Conservation (phyloP, 2,329 filamentous ascomycete species). For the Neospermospora avenae region DNA sequence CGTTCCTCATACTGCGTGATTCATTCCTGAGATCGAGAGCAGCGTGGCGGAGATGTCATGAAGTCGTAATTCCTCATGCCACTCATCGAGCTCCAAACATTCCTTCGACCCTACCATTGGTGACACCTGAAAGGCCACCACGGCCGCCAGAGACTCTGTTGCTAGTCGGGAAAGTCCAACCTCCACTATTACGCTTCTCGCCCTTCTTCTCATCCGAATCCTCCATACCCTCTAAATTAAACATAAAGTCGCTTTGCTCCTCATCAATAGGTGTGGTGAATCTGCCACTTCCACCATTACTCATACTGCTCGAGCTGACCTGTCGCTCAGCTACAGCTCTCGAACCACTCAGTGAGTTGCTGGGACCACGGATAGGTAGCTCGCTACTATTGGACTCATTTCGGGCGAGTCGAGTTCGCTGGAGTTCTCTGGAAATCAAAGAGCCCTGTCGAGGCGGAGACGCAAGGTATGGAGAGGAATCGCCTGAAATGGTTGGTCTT, state of each 20-base stretch:
- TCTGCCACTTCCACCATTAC: conserved; percentile 44
- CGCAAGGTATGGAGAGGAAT: conserved; percentile 33
- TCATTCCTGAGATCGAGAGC: background rate
- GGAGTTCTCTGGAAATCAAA: conserved; percentile 56
- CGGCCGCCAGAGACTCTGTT: conserved; percentile 18
- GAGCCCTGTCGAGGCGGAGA: conserved; percentile 40
- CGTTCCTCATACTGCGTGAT: background rate
- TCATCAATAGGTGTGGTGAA: conserved; percentile 65
- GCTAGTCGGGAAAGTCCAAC: conserved; percentile 29
- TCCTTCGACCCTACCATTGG: conserved; percentile 20
- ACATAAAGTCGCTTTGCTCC: conserved; percentile 61
- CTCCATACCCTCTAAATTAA: conserved; percentile 66
- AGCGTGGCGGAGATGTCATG: background rate
- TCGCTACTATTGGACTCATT: conserved; percentile 44
- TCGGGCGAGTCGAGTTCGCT: conserved; percentile 49
- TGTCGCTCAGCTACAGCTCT: conserved; percentile 51
- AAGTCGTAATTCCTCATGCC: background rate
- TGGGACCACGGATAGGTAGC: conserved; percentile 44
- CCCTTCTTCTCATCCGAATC: conserved; percentile 51
- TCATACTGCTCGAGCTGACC: conserved; percentile 54
- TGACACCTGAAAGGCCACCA: conserved; percentile 16
- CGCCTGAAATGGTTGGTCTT: conserved; percentile 34
- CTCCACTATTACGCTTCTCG: conserved; percentile 34
- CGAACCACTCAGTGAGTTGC: conserved; percentile 38
- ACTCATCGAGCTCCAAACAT: conserved; percentile 22